Percentiles rank a stretch among this genome's conserved stretches.
Evolutionary conservation across 192 early-diverging fungal genomes (phyloP).

Genomic region (Jimgerdemannia lactiflua): DNA sequence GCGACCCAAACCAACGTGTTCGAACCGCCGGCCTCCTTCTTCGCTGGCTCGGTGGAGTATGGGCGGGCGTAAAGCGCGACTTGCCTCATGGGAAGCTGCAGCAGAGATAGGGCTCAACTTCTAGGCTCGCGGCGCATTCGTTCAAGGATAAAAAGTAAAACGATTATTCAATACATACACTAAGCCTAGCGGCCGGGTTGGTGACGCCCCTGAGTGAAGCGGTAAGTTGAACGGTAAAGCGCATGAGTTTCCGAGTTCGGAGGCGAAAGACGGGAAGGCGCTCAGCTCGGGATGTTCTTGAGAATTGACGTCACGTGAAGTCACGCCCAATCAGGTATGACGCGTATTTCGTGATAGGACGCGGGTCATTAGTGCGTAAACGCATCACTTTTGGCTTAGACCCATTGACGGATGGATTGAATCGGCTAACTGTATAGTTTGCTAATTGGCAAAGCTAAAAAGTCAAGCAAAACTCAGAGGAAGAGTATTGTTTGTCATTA

Average conservation of each 20-base stretch:
- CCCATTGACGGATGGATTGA: too few relatives aligned
- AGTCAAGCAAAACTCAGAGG: too few relatives aligned
- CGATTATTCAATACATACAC: neutral
- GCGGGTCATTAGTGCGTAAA: too few relatives aligned
- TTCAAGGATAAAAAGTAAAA: neutral
- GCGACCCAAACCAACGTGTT: neutral
- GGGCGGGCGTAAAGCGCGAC: neutral
- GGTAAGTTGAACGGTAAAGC: neutral
- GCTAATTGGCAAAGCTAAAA: too few relatives aligned
- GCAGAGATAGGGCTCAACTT: neutral
- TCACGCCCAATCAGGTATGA: neutral
- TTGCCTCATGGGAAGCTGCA: neutral
- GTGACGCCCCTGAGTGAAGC: neutral
- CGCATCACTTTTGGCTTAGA: too few relatives aligned
- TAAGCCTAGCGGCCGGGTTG: neutral
- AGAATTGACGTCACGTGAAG: neutral
- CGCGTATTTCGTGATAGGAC: neutral
- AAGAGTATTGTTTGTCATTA: too few relatives aligned
- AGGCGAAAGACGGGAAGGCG: neutral
- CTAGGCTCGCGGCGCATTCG: neutral
- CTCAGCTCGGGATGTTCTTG: neutral
- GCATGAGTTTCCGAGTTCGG: neutral
- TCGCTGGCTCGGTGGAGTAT: neutral
- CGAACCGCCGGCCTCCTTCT: neutral
- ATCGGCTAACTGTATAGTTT: too few relatives aligned